phyloP scores from a whole-genome alignment of 1,284 basidiomycete genomes.

The Sanghuangporus sanghuang region DNA sequence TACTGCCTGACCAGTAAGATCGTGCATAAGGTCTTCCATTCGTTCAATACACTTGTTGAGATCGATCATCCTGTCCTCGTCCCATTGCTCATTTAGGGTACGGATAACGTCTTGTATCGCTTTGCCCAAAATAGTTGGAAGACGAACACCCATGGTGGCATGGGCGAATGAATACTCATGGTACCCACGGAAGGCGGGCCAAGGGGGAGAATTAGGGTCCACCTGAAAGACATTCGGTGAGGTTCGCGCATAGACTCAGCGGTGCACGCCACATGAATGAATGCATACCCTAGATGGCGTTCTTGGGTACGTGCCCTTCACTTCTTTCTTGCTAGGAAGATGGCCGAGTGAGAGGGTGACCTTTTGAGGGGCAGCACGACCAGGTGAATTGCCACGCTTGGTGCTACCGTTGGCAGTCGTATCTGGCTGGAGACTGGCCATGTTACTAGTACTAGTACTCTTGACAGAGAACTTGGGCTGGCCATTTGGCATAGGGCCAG shows the following conservation, averaged over 20 bases:
- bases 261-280: background rate
- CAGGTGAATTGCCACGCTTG: slow-evolving; percentile 7
- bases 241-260: background rate
- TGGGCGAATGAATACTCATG: slow-evolving; percentile 96
- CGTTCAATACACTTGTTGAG: slow-evolving; percentile 84
- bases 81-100: slow-evolving; percentile 84
- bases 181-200: slow-evolving; percentile 93
- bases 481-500: background rate
- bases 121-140: slow-evolving; percentile 95
- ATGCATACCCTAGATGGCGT: slow-evolving; percentile 60
- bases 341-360: slow-evolving; percentile 67
- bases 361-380: slow-evolving; percentile 40
- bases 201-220: slow-evolving; percentile 93
- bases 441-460: background rate
- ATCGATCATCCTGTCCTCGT: slow-evolving; percentile 85
- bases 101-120: slow-evolving; percentile 90
- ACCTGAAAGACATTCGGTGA: slow-evolving; percentile 36
- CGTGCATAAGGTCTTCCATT: slow-evolving; percentile 79
- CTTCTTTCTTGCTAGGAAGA: slow-evolving; percentile 63
- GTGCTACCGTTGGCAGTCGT: background rate
- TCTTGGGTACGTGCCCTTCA: slow-evolving; percentile 64
- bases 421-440: background rate
- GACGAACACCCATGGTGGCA: slow-evolving; percentile 89
- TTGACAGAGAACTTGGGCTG: slow-evolving; percentile 4
- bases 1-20: slow-evolving; percentile 76